Percentiles rank a stretch among this genome's conserved stretches.
These are phyloP conservation scores for Eucalyptus polybractea DNA, from an alignment of 345 rosid species.

Conservation along the genomic window DNA sequence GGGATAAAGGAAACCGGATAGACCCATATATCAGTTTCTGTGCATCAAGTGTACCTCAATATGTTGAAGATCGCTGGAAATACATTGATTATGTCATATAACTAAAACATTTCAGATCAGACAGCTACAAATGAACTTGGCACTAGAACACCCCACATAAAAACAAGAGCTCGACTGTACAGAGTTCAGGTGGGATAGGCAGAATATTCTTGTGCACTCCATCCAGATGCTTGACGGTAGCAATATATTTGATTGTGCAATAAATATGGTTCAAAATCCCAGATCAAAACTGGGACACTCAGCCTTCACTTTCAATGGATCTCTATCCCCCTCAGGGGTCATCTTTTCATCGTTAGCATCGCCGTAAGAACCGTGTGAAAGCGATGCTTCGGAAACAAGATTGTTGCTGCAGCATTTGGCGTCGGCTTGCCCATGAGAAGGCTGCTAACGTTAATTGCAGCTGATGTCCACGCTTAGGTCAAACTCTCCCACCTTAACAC, in stretches of 20 bases:
- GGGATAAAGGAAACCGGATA: background rate
- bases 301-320: background rate
- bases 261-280: constrained; percentile 20
- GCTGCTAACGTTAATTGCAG: background rate
- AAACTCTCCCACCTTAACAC: background rate
- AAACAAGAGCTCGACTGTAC: background rate
- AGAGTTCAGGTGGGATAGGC: background rate
- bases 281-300: constrained; percentile 43
- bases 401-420: background rate
- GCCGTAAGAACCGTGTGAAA: background rate
- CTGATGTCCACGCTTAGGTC: background rate
- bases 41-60: background rate
- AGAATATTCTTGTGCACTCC: background rate
- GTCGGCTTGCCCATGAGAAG: background rate
- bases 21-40: background rate
- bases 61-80: background rate
- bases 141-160: background rate
- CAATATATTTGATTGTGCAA: background rate
- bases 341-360: background rate
- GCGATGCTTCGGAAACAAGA: background rate
- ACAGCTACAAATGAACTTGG: background rate
- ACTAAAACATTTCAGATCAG: background rate
- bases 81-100: background rate
- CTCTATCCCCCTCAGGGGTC: background rate
- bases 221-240: background rate